phyloP scores from a whole-genome alignment of 352 stramenopile species.

The Pythium dissotocum region DNA sequence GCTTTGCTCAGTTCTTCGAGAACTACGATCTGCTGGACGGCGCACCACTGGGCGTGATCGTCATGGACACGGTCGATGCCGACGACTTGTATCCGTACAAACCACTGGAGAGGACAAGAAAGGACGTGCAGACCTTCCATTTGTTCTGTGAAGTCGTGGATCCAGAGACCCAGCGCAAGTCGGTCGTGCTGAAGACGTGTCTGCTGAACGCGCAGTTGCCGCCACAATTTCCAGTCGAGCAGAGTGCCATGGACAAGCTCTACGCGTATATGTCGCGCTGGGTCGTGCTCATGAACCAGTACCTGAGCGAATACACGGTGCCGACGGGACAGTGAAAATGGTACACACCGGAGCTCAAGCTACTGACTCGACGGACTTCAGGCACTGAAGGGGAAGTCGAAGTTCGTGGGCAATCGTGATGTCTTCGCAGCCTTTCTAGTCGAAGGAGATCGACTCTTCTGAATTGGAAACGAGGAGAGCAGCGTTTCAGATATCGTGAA shows the following conservation, averaged over 20 bases:
- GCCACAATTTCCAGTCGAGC: background rate
- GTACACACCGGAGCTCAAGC: too few species aligned
- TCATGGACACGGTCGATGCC: slow-evolving; percentile 34
- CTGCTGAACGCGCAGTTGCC: background rate
- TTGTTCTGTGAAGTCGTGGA: slow-evolving; percentile 2
- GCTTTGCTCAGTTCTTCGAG: slow-evolving; percentile 31
- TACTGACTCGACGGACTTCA: too few species aligned
- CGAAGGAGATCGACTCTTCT: too few species aligned
- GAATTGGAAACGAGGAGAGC: too few species aligned
- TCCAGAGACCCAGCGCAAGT: background rate
- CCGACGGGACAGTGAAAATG: background rate
- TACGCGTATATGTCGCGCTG: background rate
- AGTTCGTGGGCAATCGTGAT: background rate
- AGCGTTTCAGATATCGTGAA: too few species aligned
- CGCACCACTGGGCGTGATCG: slow-evolving; percentile 30
- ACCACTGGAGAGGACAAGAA: slow-evolving; percentile 21
- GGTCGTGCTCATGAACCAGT: slow-evolving; percentile 6
- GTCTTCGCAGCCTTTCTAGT: background rate
- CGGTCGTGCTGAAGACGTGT: slow-evolving; percentile 7
- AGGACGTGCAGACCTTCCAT: slow-evolving; percentile 27
- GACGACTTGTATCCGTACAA: slow-evolving; percentile 47
- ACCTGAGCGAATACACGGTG: slow-evolving; percentile 9
- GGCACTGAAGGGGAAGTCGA: background rate
- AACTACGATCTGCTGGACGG: slow-evolving; percentile 11
- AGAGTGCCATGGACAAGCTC: background rate